Conservation (phyloP, 176 grass and related monocot species). For the Oryza coarctata region DNA sequence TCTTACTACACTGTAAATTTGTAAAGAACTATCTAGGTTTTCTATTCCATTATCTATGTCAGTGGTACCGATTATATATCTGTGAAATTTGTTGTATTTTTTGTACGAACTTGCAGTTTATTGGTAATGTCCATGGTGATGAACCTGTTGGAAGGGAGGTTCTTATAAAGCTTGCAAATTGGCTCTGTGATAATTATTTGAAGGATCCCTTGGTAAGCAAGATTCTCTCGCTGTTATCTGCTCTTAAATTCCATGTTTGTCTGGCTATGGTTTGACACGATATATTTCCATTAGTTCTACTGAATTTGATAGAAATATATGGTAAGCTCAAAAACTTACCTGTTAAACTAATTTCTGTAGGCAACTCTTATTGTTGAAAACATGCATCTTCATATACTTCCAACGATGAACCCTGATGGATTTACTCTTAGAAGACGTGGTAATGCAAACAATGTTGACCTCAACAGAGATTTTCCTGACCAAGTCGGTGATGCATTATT, state of each 20-base stretch:
- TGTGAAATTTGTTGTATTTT: slow-evolving; percentile 2
- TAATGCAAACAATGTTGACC: slow-evolving; percentile 92
- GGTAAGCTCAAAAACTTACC: slow-evolving; percentile 22
- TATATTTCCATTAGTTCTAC: slow-evolving; percentile 39
- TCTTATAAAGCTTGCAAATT: slow-evolving; percentile 85
- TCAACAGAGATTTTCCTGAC: slow-evolving; percentile 96
- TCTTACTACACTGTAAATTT: neutral
- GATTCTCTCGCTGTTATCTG: neutral
- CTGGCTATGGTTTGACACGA: neutral
- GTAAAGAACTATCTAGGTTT: neutral
- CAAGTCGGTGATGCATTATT: slow-evolving; percentile 50
- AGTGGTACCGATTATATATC: neutral
- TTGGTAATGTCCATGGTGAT: slow-evolving; percentile 95
- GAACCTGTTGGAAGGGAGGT: slow-evolving; percentile 95
- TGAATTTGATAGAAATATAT: neutral
- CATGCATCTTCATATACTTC: slow-evolving; percentile 92
- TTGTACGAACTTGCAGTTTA: slow-evolving; percentile 55
- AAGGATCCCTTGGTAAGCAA: slow-evolving; percentile 73
- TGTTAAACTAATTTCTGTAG: slow-evolving; percentile 50
- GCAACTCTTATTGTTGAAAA: slow-evolving; percentile 86
- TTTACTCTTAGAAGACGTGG: slow-evolving; percentile 90
- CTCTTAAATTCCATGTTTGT: neutral
- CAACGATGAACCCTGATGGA: slow-evolving; percentile 93
- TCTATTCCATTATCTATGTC: slow-evolving; percentile 5
- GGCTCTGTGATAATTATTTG: slow-evolving; percentile 85